Base-by-base conservation (phyloP, 345 rosid genomes). In the Excoecaria cochinchinensis region DNA sequence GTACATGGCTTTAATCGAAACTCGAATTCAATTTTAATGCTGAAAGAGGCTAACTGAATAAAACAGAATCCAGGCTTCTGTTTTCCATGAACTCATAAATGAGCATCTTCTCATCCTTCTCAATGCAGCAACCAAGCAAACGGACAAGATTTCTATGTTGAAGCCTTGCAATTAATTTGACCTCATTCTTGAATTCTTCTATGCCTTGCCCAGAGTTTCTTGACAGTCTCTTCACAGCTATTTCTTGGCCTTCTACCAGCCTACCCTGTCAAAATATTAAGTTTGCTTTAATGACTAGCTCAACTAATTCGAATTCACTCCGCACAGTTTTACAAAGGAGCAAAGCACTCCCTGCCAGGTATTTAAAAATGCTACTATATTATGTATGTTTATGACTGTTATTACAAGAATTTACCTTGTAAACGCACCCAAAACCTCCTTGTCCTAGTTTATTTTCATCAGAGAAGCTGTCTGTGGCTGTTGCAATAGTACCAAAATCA, bases 111-210 rank as follows among this genome's bases (percentile, higher is more conserved):
- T 94, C 98, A 0, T 82, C 90, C 73, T 9, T 79, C 39, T 89
- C 93, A 13, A 86, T 52, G 81, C 93, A 90, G 74, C 89, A 94
- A 13, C 91, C 94, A 6, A 92, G 77, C 70, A 92, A 84, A 2
- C 92, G 86, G 21, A 94, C 96, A 14, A 94, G 91, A 78, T 94
- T 94, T 77, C 90, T 82, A 51, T 92, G 97, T 25, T 92, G 97
- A 71, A 94, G 90, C 88, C 85, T 88, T 12, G 97, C 97, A 44
- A 94, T 94, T 53, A 94, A 67, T 24, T 24, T 87, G 8, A 94
- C 89, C 86, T 94, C 98, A 62, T 89, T 94, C 87, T 87, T 89
- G 88, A 94, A 94, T 82, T 92, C 97, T 76, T 85, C 89, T 1
- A 14, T 56, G n/a, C 98, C 97, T 77, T 91, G 98, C 25, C 78